Percentiles rank a stretch among this genome's conserved stretches.
phyloP scores from a whole-genome alignment of 2,329 filamentous ascomycete genomes.

The Epichloe sibirici region DNA sequence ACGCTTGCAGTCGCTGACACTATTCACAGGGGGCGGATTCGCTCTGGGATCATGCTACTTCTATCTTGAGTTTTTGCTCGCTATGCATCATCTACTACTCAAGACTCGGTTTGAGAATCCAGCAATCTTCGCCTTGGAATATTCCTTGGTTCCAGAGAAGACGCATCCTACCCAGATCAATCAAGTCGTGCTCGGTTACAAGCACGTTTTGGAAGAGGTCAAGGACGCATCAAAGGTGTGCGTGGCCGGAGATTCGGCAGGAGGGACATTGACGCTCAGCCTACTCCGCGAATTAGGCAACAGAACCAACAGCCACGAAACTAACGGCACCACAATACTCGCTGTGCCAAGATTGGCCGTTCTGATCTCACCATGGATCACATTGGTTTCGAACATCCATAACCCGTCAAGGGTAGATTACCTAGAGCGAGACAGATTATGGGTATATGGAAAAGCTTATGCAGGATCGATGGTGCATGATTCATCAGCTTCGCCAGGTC shows the following conservation, averaged over 20 bases:
- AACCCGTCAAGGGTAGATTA: conserved; percentile 63
- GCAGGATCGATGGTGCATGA: conserved; percentile 28
- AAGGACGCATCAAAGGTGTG: conserved; percentile 50
- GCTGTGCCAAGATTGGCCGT: conserved; percentile 42
- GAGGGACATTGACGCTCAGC: conserved; percentile 60
- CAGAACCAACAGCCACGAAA: not conserved
- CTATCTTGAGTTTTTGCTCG: conserved; percentile 72
- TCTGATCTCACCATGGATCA: conserved; percentile 72
- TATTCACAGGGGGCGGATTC: conserved; percentile 57
- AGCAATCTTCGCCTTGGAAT: conserved; percentile 68
- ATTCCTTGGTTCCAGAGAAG: conserved; percentile 65
- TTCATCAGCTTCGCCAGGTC: conserved; percentile 49
- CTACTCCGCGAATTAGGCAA: conserved; percentile 54
- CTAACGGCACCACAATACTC: conserved; percentile 10
- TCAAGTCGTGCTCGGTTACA: conserved; percentile 58
- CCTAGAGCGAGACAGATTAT: conserved; percentile 52
- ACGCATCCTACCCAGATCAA: conserved; percentile 62
- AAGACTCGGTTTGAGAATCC: conserved; percentile 59
- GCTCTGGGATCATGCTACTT: conserved; percentile 73
- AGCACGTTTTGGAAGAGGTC: conserved; percentile 50
- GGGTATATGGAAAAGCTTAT: conserved; percentile 60
- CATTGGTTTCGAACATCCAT: conserved; percentile 56
- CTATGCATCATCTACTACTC: conserved; percentile 55
- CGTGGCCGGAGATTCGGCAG: conserved; percentile 69
- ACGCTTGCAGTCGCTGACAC: not conserved